Base-by-base conservation (phyloP, 2,329 filamentous ascomycete species). In the Hysterium pulicare region DNA sequence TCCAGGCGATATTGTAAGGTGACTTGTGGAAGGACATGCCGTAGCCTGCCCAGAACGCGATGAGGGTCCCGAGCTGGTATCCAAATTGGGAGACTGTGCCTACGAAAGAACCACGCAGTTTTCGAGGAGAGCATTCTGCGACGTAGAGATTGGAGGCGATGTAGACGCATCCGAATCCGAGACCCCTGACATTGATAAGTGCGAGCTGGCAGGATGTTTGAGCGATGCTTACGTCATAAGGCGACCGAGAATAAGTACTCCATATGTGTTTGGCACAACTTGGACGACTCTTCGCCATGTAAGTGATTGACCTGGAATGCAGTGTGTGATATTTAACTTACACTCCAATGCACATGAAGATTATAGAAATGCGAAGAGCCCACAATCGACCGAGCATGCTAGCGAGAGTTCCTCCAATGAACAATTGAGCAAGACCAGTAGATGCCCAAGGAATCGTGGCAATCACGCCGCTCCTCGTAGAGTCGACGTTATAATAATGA, bases 41-140 rank as follows among this genome's bases (percentile, higher is more conserved):
- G 41, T 71, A 71, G 6, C 69, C 70, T 16, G 65, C 47, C 67
- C 69, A 72, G 48, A 71, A 73, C 4, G 69, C 68, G 16, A 72
- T 71, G 5, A 72, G 56, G 0, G 68, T 70, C 7, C 70, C 70
- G 0, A 73, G 55, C 43, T 71, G 69, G 42, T 71, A 71, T 15
- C 68, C 68, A 37, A 72, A 70, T 50, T 72, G 69, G 2, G 63
- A 57, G 9, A 70, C 62, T 1, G 63, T 67, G 5, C 64, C 66
- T 9, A 71, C 67, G 42, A 71, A 71, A 26, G 59, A 64, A 3
- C 69, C 69, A 22, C 69, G 59, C 1, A 71, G 58, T 20, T 55
- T 55, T 15, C 57, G 56, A n/a, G 69, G 69, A 0, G 68, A 56
- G 44, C 67, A 70, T 55, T 71, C 69, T 2, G 68, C 67, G 6